Conservation (phyloP, 2,329 filamentous ascomycete genomes). For the Fusarium irregulare region DNA sequence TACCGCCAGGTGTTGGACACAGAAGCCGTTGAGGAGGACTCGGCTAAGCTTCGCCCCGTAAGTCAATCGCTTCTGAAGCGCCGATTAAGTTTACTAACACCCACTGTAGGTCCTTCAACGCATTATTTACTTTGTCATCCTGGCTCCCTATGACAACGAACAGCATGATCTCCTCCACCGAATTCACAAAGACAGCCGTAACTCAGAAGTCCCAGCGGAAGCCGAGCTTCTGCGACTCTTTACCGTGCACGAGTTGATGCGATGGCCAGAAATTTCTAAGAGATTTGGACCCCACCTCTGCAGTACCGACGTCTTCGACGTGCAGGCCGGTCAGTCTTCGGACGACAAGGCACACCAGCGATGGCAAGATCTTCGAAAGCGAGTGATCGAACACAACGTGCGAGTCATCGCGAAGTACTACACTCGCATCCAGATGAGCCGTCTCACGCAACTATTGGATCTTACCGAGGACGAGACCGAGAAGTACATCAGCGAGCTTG, state of each 20-base stretch:
- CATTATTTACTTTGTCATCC: conserved; percentile 97
- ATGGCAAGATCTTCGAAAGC: conserved; percentile 96
- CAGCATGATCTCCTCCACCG: conserved; percentile 97
- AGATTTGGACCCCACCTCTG: conserved; percentile 90
- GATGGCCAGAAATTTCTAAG: conserved; percentile 93
- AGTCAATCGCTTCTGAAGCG: conserved; percentile 47
- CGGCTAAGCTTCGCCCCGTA: conserved; percentile 86
- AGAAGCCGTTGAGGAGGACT: conserved; percentile 91
- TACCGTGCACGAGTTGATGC: conserved; percentile 96
- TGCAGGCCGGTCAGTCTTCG: conserved; percentile 68
- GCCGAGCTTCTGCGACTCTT: conserved; percentile 92
- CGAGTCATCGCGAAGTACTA: conserved; percentile 99
- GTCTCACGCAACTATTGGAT: conserved; percentile 90
- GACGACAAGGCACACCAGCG: conserved; percentile 86
- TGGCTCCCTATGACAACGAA: conserved; percentile 97
- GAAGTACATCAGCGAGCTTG: conserved; percentile 97
- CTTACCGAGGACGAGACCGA: conserved; percentile 95
- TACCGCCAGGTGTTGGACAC: conserved; percentile 98
- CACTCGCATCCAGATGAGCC: conserved; percentile 92
- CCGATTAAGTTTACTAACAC: conserved; percentile 25
- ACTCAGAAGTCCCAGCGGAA: conserved; percentile 80
- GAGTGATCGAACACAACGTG: conserved; percentile 99
- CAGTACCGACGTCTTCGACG: conserved; percentile 89
- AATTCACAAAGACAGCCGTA: conserved; percentile 86
- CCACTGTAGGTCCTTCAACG: conserved; percentile 80